A percentile compares a stretch with the other conserved stretches of the same genome.
These are phyloP conservation scores for Musa itinerans DNA, from an alignment of 176 grass and related monocot species.

Conservation along the genomic window DNA sequence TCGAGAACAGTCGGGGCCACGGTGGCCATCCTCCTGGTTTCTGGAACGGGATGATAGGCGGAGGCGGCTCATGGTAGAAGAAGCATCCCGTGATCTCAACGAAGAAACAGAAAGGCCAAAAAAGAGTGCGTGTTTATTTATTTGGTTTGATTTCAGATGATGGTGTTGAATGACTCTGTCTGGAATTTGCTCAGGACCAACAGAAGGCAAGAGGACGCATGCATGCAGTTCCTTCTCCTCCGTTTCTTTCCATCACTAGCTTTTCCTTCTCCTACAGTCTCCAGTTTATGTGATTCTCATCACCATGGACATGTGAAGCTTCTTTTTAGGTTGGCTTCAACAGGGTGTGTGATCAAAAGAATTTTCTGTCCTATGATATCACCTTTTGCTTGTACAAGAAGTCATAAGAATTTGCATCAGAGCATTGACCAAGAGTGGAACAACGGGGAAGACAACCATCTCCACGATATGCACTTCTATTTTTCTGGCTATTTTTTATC, in stretches of 20 bases:
- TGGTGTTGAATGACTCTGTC: neutral
- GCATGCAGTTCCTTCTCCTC: neutral
- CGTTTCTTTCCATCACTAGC: neutral
- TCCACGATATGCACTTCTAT: too few relatives aligned
- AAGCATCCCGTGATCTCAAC: too few relatives aligned
- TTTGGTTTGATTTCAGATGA: neutral
- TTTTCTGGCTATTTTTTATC: conserved; percentile 22
- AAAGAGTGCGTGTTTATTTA: too few relatives aligned
- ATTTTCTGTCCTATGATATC: too few relatives aligned
- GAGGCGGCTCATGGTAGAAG: conserved; percentile 2
- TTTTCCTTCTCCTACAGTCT: too few relatives aligned
- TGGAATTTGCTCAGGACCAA: conserved; percentile 5
- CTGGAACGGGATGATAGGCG: conserved; percentile 8
- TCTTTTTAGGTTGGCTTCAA: conserved; percentile 3
- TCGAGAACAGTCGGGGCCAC: conserved; percentile 17
- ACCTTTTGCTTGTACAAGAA: too few relatives aligned
- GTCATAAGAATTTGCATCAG: too few relatives aligned
- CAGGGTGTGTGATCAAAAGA: neutral
- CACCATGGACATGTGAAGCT: neutral
- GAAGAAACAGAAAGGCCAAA: neutral
- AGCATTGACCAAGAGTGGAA: too few relatives aligned
- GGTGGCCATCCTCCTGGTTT: conserved; percentile 5
- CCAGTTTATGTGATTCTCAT: neutral
- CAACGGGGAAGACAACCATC: too few relatives aligned
- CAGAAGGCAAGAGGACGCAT: neutral